A percentile compares a stretch with the other conserved stretches of the same genome.
Conservation (phyloP, 345 rosid species). For the Rhizophora mangle region DNA sequence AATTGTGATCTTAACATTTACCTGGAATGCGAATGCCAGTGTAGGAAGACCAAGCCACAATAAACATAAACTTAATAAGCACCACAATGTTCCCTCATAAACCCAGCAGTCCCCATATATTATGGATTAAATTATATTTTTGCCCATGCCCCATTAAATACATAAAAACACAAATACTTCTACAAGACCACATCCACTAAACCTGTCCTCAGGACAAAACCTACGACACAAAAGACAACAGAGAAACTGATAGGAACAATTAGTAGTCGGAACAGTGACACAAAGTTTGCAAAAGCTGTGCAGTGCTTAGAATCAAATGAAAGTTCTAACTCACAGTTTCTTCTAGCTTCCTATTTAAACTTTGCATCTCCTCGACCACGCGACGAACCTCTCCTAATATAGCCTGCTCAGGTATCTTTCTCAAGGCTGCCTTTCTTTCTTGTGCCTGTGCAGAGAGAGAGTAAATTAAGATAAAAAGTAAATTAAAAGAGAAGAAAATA, state of each 20-base stretch:
- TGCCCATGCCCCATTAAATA: too few relatives aligned
- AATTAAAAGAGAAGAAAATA: neutral
- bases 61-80: too few relatives aligned
- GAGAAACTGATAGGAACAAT: neutral
- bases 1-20: too few relatives aligned
- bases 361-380: constrained; percentile 92
- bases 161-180: too few relatives aligned
- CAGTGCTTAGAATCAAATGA: neutral
- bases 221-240: too few relatives aligned
- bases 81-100: too few relatives aligned
- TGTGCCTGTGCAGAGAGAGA: constrained; percentile 50
- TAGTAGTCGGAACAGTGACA: neutral
- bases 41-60: too few relatives aligned
- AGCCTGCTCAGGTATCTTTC: constrained; percentile 74
- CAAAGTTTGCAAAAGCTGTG: neutral
- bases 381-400: constrained; percentile 73
- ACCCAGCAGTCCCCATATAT: too few relatives aligned
- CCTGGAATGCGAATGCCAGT: too few relatives aligned
- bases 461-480: constrained; percentile 5
- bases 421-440: constrained; percentile 59
- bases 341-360: constrained; percentile 70
- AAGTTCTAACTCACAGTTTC: constrained; percentile 55
- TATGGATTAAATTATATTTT: too few relatives aligned
- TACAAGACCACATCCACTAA: too few relatives aligned
- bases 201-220: too few relatives aligned